phyloP scores from a whole-genome alignment of 331 rosid species.

The Acacia pycnantha region DNA sequence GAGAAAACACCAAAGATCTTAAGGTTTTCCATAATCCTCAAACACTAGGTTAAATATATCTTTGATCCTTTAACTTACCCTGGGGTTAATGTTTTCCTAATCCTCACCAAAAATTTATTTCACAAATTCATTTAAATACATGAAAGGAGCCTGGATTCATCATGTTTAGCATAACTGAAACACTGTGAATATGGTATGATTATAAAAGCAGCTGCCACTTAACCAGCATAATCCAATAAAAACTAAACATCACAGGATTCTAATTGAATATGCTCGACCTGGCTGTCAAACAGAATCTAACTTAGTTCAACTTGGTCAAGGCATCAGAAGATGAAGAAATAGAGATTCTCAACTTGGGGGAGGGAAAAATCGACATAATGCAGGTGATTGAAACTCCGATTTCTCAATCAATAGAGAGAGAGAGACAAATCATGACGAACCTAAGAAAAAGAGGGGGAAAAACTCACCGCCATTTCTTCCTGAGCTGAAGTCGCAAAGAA shows the following conservation, averaged over 20 bases:
- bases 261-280: slow-evolving; percentile 20
- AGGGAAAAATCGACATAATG: slow-evolving; percentile 24
- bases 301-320: slow-evolving; percentile 38
- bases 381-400: slow-evolving; percentile 17
- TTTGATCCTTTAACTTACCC: neutral
- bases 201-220: neutral
- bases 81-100: neutral
- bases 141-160: neutral
- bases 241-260: neutral
- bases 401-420: slow-evolving; percentile 27
- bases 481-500: slow-evolving; percentile 36
- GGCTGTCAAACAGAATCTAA: slow-evolving; percentile 18
- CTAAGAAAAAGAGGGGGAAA: neutral
- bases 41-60: neutral
- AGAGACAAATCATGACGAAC: neutral
- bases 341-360: neutral
- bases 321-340: slow-evolving; percentile 26
- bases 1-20: neutral
- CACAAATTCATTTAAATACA: neutral
- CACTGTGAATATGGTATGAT: slow-evolving; percentile 2
- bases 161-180: slow-evolving; percentile 13
- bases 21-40: neutral
- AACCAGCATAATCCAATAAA: neutral
- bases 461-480: slow-evolving; percentile 78
- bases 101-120: slow-evolving; percentile 14